Evolutionary conservation across 2,329 filamentous ascomycete species (phyloP).

Genomic region (Penicillium sp.): DNA sequence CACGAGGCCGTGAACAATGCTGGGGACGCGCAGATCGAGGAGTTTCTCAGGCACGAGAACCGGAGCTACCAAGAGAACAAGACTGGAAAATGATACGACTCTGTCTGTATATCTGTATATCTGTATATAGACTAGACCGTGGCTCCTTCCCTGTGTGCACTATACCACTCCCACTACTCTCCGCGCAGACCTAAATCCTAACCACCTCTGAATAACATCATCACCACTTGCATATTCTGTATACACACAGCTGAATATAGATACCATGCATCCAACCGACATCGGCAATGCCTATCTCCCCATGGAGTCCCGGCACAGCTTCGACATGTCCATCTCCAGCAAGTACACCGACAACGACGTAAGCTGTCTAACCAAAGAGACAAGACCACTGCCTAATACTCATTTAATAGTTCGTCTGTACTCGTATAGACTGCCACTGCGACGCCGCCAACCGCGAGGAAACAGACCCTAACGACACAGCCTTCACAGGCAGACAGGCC

Average conservation of each 20-base stretch:
- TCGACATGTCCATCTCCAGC: conserved; percentile 8
- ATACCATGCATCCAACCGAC: conserved; percentile 3
- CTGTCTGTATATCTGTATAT: neutral
- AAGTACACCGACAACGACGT: conserved; percentile 11
- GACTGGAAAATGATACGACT: neutral
- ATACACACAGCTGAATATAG: neutral
- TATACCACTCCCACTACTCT: neutral
- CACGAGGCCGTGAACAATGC: neutral
- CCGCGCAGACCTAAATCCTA: too few relatives aligned
- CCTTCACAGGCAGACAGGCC: conserved; percentile 24
- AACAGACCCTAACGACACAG: conserved; percentile 12
- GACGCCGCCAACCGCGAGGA: conserved; percentile 11
- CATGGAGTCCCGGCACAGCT: conserved; percentile 1
- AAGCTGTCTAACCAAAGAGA: neutral
- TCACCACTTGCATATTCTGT: neutral
- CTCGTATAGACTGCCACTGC: conserved; percentile 9
- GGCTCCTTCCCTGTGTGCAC: conserved; percentile 3
- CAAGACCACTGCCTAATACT: neutral
- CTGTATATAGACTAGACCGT: neutral
- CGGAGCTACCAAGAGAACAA: conserved; percentile 7
- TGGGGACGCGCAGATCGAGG: conserved; percentile 8
- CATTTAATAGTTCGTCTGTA: conserved; percentile 5
- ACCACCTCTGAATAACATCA: too few relatives aligned
- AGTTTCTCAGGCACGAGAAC: conserved; percentile 12
- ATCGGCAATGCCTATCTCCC: neutral